Base-by-base conservation (phyloP, 345 rosid species). In the Camelina laxa region DNA sequence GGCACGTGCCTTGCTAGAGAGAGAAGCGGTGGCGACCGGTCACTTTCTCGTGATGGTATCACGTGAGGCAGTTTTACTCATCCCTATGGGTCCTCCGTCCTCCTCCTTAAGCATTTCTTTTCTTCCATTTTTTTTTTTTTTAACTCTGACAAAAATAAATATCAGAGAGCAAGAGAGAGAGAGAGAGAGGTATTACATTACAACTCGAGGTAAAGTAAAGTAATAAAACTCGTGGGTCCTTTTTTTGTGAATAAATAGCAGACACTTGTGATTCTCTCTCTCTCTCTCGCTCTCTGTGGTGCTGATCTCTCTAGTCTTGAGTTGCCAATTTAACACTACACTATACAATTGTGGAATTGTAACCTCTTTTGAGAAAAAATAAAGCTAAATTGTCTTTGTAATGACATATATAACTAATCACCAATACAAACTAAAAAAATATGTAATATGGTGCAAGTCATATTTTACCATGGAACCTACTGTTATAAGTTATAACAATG, bases 21-120 rank as follows among this genome's bases (percentile, higher is more conserved):
- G 68, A 49, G 77, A 65, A 60, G 63, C 63, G 77, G 68, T 72
- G 73, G 77, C 17, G 81, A 51, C 57, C 73, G 27, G 67, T 78
- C 81, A 8, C 81, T 72, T 72, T 78, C 77, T 78, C 77, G 81
- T 78, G 81, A 66, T 66, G 77, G 73, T 51, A 60, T 72, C 77
- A 77, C 80, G 80, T 77, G 80, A 77, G 10, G 9, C 1, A 12
- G 48, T 17, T 70, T 76, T 44, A 62, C 60, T 27, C 59, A 13
- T 35, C 4, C 9, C 1, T 53, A 12, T 45, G 12, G 75, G 80
- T 56, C 71, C 71, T 42, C 45, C 13, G 1, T 31, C 35, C 30
- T 27, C 36, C 36, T 33, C 36, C 36, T 33, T 27, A 27, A 27
- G 30, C 30, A 27, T 33, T 33, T 7, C 2, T 33, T 7, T 33